Percentiles rank a stretch among this genome's conserved stretches.
Evolutionary conservation across 495 filamentous ascomycete species (phyloP).

Genomic region (Podospora pseudoanserina): DNA sequence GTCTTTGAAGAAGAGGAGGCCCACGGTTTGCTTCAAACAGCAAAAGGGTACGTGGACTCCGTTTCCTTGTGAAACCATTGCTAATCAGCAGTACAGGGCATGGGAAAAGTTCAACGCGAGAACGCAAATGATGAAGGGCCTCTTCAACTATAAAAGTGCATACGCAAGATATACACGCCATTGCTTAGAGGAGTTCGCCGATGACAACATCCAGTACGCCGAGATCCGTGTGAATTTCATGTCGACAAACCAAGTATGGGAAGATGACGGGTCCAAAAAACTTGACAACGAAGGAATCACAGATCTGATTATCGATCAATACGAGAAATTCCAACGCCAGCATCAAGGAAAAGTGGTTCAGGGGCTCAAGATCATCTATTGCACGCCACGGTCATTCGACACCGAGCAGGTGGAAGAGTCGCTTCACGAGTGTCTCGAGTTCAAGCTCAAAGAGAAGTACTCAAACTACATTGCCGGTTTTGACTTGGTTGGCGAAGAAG

Average conservation of each 20-base stretch:
- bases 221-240: conserved; percentile 58
- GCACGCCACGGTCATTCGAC: conserved; percentile 52
- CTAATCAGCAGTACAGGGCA: conserved; percentile 35
- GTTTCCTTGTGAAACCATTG: not conserved
- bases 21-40: conserved; percentile 37
- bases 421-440: conserved; percentile 73
- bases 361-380: conserved; percentile 53
- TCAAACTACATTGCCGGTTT: conserved; percentile 64
- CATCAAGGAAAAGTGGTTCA: conserved; percentile 31
- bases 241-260: conserved; percentile 49
- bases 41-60: conserved; percentile 33
- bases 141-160: conserved; percentile 55
- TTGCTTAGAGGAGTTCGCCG: conserved; percentile 48
- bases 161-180: conserved; percentile 45
- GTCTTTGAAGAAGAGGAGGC: conserved; percentile 49
- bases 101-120: conserved; percentile 54
- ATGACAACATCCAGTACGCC: conserved; percentile 55
- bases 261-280: conserved; percentile 39
- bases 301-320: conserved; percentile 48
- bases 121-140: conserved; percentile 58
- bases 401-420: conserved; percentile 57
- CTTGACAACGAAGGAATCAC: conserved; percentile 49
- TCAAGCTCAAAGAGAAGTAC: conserved; percentile 70
- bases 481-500: conserved; percentile 86
- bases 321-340: conserved; percentile 41